Evolutionary conservation across 1,139 yeast species (phyloP), one percentile per base, ranked within the genome.

Genomic region (Zygosaccharomyces sapae): DNA sequence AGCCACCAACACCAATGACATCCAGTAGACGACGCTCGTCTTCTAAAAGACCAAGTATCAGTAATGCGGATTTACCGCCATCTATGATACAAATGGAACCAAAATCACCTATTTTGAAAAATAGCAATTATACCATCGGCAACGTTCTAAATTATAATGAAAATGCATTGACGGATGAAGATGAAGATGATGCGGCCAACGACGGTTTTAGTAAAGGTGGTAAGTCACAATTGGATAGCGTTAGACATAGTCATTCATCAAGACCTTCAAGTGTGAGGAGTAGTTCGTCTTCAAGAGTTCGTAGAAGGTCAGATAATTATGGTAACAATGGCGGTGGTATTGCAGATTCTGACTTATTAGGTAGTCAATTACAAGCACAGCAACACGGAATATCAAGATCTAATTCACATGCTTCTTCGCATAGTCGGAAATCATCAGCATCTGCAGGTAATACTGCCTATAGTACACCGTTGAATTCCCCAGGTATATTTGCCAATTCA

Each of bases 31-130:
- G 39, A 36, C 48, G 47, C 16, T 41, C 44, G 19, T 39, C 48
- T 13, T 50, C 51, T 3, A 53, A 57, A 44, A 51, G 62, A 41
- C 51, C 59, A 13, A 58, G 62, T 48, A 54, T 54, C 39, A 53
- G 54, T 37, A 51, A 53, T 6, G 51, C 58, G 2, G 66, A 62
- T 53, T 67, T 76, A 47, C 89, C 89, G 2, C 85, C 89, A 7
- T 81, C 86, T 7, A 82, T 83, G 89, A 70, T 75, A 16, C 80
- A 77, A 54, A 71, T 80, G 48, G 82, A 77, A 49, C 89, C 90
- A 9, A 82, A 79, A 56, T 78, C 81, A 19, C 89, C 90, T 3
- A 83, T 83, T 43, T 70, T 83, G 57, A 64, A 68, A 54, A 67
- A 63, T 44, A 66, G 66, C 52, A 57, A 37, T 30, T 56, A 53